phyloP scores from a whole-genome alignment of 768 basidiomycete genomes.

The Xerocomus spinulosus region DNA sequence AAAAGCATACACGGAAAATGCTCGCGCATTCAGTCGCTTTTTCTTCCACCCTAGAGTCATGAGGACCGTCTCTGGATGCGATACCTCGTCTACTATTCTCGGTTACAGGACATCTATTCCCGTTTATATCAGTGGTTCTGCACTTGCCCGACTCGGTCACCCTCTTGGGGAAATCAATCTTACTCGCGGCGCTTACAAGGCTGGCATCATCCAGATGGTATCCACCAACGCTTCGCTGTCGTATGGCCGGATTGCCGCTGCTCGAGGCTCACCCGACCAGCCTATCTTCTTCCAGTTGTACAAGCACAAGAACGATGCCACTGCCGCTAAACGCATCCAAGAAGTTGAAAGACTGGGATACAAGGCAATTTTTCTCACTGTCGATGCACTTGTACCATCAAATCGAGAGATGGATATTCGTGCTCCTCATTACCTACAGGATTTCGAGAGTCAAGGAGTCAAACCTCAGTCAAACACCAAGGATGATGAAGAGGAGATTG shows the following conservation, averaged over 20 bases:
- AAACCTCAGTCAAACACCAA: slow-evolving; percentile 21
- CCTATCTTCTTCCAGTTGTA: slow-evolving; percentile 82
- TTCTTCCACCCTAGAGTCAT: slow-evolving; percentile 86
- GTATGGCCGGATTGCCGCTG: slow-evolving; percentile 54
- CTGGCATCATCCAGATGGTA: slow-evolving; percentile 80
- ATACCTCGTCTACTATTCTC: slow-evolving; percentile 71
- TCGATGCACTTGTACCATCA: slow-evolving; percentile 80
- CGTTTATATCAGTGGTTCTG: slow-evolving; percentile 79
- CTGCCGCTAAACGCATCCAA: slow-evolving; percentile 64
- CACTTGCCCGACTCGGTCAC: slow-evolving; percentile 82
- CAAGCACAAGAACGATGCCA: slow-evolving; percentile 64
- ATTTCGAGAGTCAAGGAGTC: slow-evolving; percentile 41
- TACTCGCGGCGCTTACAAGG: slow-evolving; percentile 59
- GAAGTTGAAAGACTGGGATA: slow-evolving; percentile 72
- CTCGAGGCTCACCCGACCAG: slow-evolving; percentile 50
- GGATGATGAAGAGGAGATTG: slow-evolving; percentile 32
- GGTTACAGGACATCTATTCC: slow-evolving; percentile 70
- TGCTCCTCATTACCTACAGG: slow-evolving; percentile 54
- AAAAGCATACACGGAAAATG: slow-evolving; percentile 62
- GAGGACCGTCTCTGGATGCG: slow-evolving; percentile 56
- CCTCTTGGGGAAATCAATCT: slow-evolving; percentile 87
- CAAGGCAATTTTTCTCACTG: slow-evolving; percentile 87
- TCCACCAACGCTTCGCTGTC: slow-evolving; percentile 75
- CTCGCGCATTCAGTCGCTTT: slow-evolving; percentile 76
- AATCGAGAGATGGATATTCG: slow-evolving; percentile 76